phyloP scores from a whole-genome alignment of 257 asterid genomes.

The Solanum clarkiae region DNA sequence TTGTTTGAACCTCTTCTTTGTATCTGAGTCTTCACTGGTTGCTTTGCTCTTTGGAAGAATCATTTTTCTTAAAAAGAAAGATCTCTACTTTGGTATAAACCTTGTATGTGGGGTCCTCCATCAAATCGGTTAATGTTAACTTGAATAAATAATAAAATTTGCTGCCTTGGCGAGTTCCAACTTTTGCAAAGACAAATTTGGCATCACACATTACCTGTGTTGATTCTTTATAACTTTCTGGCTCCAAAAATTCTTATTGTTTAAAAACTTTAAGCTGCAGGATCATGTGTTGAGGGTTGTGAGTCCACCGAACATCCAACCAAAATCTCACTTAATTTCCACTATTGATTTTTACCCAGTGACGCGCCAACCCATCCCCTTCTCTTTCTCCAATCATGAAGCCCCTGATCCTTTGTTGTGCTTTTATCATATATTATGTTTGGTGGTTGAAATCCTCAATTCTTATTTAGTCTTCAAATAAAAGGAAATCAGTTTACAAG shows the following conservation, averaged over 20 bases:
- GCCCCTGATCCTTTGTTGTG: not conserved
- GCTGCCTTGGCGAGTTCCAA: not conserved
- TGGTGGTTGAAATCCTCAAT: not conserved
- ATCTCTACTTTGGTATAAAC: not conserved
- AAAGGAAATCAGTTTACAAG: not conserved
- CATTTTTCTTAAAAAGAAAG: not conserved
- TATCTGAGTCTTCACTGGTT: not conserved
- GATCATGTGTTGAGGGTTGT: not conserved
- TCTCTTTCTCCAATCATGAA: slow-evolving; percentile 3
- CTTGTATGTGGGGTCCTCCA: not conserved
- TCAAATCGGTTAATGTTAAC: not conserved
- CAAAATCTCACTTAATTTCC: not conserved
- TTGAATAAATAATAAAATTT: not conserved
- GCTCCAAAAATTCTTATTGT: not conserved
- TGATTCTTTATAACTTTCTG: not conserved
- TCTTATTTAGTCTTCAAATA: not conserved
- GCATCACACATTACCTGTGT: not conserved
- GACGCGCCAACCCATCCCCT: slow-evolving; percentile 5
- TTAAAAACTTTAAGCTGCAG: not conserved
- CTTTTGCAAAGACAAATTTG: not conserved
- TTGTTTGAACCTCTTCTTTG: not conserved
- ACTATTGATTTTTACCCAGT: not conserved
- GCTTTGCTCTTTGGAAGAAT: not conserved
- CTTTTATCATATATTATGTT: not conserved
- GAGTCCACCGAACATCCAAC: not conserved